These are phyloP conservation scores for Fusarium sp. DNA, from an alignment of 2,329 filamentous ascomycete genomes.

Conservation along the genomic window DNA sequence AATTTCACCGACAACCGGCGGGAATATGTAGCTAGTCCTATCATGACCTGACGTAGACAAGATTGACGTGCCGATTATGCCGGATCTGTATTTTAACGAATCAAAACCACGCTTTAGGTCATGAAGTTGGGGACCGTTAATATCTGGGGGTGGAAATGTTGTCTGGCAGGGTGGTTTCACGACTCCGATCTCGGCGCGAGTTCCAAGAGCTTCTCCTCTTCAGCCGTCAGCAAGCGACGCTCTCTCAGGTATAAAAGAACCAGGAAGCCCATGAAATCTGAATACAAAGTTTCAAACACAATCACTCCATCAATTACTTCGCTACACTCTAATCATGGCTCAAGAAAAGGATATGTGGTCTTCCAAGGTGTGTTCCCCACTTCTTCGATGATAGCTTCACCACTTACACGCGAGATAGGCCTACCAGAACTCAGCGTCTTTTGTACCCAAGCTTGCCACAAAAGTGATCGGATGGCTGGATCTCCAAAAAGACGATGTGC, in stretches of 20 bases:
- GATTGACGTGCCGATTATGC: background rate
- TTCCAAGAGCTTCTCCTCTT: constrained; percentile 30
- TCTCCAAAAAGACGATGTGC: constrained; percentile 62
- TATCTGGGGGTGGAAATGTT: background rate
- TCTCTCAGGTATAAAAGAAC: constrained; percentile 30
- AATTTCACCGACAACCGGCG: background rate
- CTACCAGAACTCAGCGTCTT: constrained; percentile 68
- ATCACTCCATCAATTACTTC: background rate
- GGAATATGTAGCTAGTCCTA: background rate
- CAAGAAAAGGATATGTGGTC: constrained; percentile 44
- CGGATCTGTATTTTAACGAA: constrained; percentile 15
- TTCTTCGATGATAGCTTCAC: background rate
- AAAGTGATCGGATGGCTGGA: constrained; percentile 67
- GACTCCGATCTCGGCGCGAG: constrained; percentile 40
- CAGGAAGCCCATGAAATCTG: background rate
- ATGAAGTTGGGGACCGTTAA: constrained; percentile 17
- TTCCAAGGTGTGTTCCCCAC: constrained; percentile 36
- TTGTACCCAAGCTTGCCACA: constrained; percentile 67
- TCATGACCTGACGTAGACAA: background rate
- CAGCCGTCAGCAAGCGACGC: background rate
- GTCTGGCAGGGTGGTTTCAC: constrained; percentile 11
- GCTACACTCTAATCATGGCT: constrained; percentile 27
- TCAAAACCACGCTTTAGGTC: constrained; percentile 21
- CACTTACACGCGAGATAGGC: constrained; percentile 51
- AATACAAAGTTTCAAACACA: background rate